Percentiles rank a stretch among this genome's conserved stretches.
Evolutionary conservation across 148 eudicot species (phyloP).

Genomic region (Camellia sinensis): DNA sequence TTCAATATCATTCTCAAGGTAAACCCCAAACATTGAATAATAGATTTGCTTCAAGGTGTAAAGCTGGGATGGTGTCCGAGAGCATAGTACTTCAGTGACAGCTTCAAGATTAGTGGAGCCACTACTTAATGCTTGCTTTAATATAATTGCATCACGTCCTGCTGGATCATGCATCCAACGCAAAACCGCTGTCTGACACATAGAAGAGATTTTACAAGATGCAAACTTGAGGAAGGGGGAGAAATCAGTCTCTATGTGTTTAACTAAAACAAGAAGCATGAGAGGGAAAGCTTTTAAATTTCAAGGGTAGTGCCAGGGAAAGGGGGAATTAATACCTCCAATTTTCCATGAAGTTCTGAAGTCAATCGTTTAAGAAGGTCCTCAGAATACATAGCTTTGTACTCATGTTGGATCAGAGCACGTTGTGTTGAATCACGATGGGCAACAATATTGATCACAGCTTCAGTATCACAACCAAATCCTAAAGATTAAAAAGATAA

Average conservation of each 20-base stretch:
- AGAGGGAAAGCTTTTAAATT: neutral
- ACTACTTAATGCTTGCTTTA: conserved; percentile 48
- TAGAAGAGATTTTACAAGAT: neutral
- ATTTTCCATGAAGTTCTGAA: conserved; percentile 64
- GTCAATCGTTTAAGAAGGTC: conserved; percentile 58
- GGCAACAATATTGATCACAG: conserved; percentile 66
- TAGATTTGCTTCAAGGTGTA: conserved; percentile 60
- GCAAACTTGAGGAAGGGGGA: neutral
- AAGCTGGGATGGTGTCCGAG: conserved; percentile 76
- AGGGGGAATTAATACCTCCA: conserved; percentile 41
- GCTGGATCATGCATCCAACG: conserved; percentile 83
- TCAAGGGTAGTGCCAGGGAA: neutral
- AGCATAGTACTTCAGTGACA: conserved; percentile 78
- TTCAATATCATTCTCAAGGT: conserved; percentile 69
- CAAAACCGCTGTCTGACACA: conserved; percentile 55
- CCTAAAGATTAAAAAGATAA: conserved; percentile 31
- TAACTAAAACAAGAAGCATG: neutral
- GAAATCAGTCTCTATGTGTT: neutral
- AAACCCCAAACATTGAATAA: conserved; percentile 41
- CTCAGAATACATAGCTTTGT: conserved; percentile 50
- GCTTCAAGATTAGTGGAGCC: conserved; percentile 40
- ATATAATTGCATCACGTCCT: conserved; percentile 61
- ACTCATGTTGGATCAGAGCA: conserved; percentile 56
- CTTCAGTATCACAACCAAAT: conserved; percentile 68
- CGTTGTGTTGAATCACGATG: conserved; percentile 84